A percentile compares a stretch with the other conserved stretches of the same genome.
These are phyloP conservation scores for Penicillium robsamsonii DNA, from an alignment of 495 filamentous ascomycete genomes.

Conservation along the genomic window DNA sequence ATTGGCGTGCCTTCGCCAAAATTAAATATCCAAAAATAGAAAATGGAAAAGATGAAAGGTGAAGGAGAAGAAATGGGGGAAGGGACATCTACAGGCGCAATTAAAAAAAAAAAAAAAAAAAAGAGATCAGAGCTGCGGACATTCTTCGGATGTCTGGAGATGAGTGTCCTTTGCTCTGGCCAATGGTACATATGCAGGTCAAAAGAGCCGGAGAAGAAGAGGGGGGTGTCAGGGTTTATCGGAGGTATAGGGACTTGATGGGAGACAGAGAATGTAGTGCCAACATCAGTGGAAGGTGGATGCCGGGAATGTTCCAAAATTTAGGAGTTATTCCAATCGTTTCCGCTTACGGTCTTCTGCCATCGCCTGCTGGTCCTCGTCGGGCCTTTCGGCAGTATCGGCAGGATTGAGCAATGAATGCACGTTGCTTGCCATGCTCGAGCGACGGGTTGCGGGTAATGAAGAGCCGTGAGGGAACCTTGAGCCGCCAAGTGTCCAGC, in stretches of 20 bases:
- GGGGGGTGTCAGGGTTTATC: neutral
- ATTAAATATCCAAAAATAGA: constrained; percentile 23
- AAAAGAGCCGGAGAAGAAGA: neutral
- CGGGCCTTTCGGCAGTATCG: constrained; percentile 70
- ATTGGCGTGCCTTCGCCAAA: constrained; percentile 8
- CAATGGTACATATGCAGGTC: constrained; percentile 10
- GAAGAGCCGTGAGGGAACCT: constrained; percentile 45
- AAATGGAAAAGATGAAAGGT: constrained; percentile 12
- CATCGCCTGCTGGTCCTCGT: constrained; percentile 60
- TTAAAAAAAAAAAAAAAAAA: constrained; percentile 4
- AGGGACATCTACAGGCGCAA: constrained; percentile 21
- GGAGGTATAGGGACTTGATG: neutral
- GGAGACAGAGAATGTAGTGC: neutral
- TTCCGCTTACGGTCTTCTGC: constrained; percentile 78
- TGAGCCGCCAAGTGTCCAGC: constrained; percentile 55
- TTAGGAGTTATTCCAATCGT: constrained; percentile 53
- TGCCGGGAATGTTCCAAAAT: constrained; percentile 6
- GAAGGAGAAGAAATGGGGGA: constrained; percentile 8
- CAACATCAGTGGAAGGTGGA: constrained; percentile 12
- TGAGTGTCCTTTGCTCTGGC: constrained; percentile 4
- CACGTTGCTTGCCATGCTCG: constrained; percentile 74
- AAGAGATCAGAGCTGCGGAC: neutral
- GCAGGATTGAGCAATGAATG: constrained; percentile 81
- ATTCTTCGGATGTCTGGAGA: constrained; percentile 5
- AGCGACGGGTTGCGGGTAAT: constrained; percentile 64